phyloP scores from a whole-genome alignment of 495 filamentous ascomycete species.

The Penicillium taxi region DNA sequence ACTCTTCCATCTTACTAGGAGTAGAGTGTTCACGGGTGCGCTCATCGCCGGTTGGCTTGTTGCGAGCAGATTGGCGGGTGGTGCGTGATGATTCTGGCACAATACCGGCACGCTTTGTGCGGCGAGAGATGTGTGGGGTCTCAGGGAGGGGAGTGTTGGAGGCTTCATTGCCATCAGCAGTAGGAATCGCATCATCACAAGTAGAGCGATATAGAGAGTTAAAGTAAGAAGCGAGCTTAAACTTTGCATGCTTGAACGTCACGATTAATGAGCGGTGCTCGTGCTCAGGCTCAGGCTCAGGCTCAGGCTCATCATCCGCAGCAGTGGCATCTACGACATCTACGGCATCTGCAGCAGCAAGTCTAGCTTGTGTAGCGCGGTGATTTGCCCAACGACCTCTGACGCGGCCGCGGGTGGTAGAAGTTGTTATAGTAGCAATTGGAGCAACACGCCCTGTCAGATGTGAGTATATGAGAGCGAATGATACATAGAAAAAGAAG shows the following conservation, averaged over 20 bases:
- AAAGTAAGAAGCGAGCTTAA: too few relatives aligned
- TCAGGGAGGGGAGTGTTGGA: too few relatives aligned
- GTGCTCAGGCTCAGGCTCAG: too few relatives aligned
- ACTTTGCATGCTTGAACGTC: conserved; percentile 12
- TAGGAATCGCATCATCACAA: too few relatives aligned
- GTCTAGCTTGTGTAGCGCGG: conserved; percentile 6
- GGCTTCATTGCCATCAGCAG: too few relatives aligned
- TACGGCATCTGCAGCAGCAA: conserved; percentile 2
- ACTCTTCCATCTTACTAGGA: conserved; percentile 11
- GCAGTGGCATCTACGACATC: neutral
- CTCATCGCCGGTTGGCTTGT: conserved; percentile 15
- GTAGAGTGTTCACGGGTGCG: conserved; percentile 14
- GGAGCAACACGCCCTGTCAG: too few relatives aligned
- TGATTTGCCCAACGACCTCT: conserved; percentile 18
- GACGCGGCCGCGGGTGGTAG: conserved; percentile 3
- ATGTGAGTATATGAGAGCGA: conserved; percentile 1
- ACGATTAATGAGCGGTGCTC: conserved; percentile 15
- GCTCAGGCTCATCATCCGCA: too few relatives aligned
- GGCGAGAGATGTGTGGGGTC: conserved; percentile 13
- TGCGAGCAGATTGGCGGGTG: conserved; percentile 31
- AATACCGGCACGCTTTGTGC: conserved; percentile 15
- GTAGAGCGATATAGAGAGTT: too few relatives aligned
- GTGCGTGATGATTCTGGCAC: conserved; percentile 34
- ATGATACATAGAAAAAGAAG: neutral
- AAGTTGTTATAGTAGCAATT: conserved; percentile 1